phyloP scores from a whole-genome alignment of 108 stramenopile genomes.

The Epipyxis sp. region DNA sequence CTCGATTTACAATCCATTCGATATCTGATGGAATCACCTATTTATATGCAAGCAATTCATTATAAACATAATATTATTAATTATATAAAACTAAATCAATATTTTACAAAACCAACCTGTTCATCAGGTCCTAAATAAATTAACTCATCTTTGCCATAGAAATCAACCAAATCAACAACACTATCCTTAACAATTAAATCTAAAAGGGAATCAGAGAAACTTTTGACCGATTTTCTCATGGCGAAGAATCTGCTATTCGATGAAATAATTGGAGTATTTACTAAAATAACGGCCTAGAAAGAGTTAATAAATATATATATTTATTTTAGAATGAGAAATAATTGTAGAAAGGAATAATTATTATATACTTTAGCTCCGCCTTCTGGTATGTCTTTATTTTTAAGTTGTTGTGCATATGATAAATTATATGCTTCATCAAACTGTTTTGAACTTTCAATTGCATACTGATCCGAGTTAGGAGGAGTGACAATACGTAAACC shows the following conservation, averaged over 20 bases:
- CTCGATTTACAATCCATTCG: conserved; percentile 88
- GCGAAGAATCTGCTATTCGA: conserved; percentile 43
- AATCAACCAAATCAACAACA: conserved; percentile 72
- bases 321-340: too few species aligned
- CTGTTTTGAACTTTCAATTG: conserved; percentile 82
- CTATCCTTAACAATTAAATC: conserved; percentile 91
- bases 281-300: conserved; percentile 83
- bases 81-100: too few species aligned
- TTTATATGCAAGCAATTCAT: conserved; percentile 21
- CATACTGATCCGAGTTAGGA: conserved; percentile 69
- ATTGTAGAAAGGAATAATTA: too few species aligned
- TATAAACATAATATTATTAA: neutral
- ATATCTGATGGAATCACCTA: conserved; percentile 91
- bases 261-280: conserved; percentile 70
- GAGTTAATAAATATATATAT: too few species aligned
- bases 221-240: conserved; percentile 91
- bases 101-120: conserved; percentile 66
- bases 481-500: conserved; percentile 93
- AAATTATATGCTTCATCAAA: conserved; percentile 92
- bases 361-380: too few species aligned
- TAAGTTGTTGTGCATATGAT: conserved; percentile 88
- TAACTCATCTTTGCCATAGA: conserved; percentile 78
- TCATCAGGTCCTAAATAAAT: conserved; percentile 97
- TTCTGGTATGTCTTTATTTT: conserved; percentile 98
- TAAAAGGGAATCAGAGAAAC: conserved; percentile 86